Base-by-base conservation (phyloP, 768 basidiomycete species). In the Xerocomellus dryophilus region DNA sequence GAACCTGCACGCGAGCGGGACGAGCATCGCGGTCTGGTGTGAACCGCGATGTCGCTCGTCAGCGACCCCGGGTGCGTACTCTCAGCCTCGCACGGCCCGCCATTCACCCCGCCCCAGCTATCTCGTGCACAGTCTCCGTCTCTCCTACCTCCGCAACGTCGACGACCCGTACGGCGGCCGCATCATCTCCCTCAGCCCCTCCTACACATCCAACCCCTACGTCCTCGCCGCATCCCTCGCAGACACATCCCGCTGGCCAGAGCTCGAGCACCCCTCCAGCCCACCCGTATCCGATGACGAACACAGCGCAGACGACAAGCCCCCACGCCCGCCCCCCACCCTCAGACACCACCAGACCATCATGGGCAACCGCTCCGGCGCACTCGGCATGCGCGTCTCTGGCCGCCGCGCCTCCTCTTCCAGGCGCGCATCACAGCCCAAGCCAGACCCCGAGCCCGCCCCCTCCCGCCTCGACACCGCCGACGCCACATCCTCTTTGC, bases 271-370 rank as follows among this genome's bases (percentile, higher is more conserved):
- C 34, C 86, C 92, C 0, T 67, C 81, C 14, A 88, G 85, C 59
- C 92, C 90, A 0, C 81, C 85, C 36, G 76, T 87, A 38, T 84
- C 85, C 51, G 86, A 89, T 50, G 84, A 88, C 54, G 90, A 90
- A 53, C 71, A 70, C 27, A 29, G 27, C 9, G 80, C 71, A 11
- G 76, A 76, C 29, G 53, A 56, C 31, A 70, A 17, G 20, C 34
- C 35, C 23, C 23, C 15, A 21, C 59, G 10, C 46, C 56, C 32
- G 59, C 54, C 45, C 66, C 81, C 76, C 11, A 64, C 80, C 14
- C 77, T 97, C 59, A 90, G 87, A 65, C 87, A 95, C 69, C 89
- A 91, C 7, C 84, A 88, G 63, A 97, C 95, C 4, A 96, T 97
- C 64, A 85, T 94, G 79, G 91, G 85, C 4, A 74, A 74, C 11